Percentiles rank a stretch among this genome's conserved stretches.
Conservation (phyloP, 768 basidiomycete species). For the Mycena vitilis region DNA sequence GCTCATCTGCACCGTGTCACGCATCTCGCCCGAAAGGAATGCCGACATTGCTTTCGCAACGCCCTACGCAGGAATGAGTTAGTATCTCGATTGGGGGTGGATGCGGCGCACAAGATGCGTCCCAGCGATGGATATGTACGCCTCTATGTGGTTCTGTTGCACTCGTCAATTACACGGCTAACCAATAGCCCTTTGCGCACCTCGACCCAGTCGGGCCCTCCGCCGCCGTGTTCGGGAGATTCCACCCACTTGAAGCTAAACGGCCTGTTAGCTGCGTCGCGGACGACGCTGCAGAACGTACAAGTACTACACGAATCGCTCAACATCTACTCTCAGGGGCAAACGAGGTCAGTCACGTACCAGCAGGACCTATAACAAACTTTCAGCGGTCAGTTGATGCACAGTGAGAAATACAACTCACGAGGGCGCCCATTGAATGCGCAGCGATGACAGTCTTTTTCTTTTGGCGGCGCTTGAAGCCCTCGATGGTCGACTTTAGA, state of each 20-base stretch:
- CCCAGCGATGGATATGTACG: slow-evolving; percentile 86
- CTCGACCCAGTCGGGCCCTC: slow-evolving; percentile 93
- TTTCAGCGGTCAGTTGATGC: slow-evolving; percentile 3
- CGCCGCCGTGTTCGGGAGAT: slow-evolving; percentile 81
- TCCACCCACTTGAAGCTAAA: slow-evolving; percentile 96
- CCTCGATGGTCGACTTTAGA: slow-evolving; percentile 85
- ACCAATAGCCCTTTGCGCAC: slow-evolving; percentile 50
- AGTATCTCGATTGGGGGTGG: slow-evolving; percentile 2
- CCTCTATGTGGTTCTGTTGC: slow-evolving; percentile 82
- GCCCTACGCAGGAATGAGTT: slow-evolving; percentile 57
- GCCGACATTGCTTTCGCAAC: slow-evolving; percentile 97
- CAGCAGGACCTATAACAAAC: slow-evolving; percentile 56
- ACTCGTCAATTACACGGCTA: slow-evolving; percentile 15
- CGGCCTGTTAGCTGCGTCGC: slow-evolving; percentile 22
- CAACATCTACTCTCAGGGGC: neutral
- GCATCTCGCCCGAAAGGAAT: slow-evolving; percentile 93
- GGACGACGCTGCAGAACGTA: slow-evolving; percentile 51
- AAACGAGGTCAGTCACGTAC: slow-evolving; percentile 46
- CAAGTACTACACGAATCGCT: slow-evolving; percentile 76
- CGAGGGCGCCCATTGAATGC: slow-evolving; percentile 89
- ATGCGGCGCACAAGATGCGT: slow-evolving; percentile 76
- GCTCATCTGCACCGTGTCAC: slow-evolving; percentile 89
- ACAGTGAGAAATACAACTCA: slow-evolving; percentile 46
- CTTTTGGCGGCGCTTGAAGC: slow-evolving; percentile 76
- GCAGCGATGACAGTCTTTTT: slow-evolving; percentile 87